Evolutionary conservation across 2,329 filamentous ascomycete species (phyloP).

Genomic region (Grosmannia clavigera): DNA sequence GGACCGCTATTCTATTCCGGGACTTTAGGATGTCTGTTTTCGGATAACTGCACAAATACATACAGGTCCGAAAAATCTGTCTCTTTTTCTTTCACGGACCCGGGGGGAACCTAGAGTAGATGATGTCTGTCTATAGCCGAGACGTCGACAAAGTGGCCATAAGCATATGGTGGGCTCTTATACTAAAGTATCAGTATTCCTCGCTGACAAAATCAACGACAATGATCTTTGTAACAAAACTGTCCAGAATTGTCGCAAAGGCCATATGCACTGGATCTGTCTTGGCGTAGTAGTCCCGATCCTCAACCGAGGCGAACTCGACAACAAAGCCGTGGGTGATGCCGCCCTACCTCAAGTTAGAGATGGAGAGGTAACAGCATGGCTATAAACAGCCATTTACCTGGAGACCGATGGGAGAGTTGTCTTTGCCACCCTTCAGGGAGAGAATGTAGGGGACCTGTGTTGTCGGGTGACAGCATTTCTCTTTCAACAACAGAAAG

Average conservation of each 20-base stretch:
- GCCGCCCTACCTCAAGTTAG: constrained; percentile 28
- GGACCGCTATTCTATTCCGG: no score
- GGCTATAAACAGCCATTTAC: constrained; percentile 24
- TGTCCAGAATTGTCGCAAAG: constrained; percentile 37
- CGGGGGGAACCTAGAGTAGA: no score
- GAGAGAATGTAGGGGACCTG: constrained; percentile 48
- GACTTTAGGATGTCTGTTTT: no score
- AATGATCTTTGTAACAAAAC: constrained; percentile 37
- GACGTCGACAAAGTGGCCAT: no score
- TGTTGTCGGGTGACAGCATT: constrained; percentile 49
- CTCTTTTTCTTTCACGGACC: no score
- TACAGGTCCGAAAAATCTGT: no score
- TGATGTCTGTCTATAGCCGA: no score
- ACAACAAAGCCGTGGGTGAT: constrained; percentile 59
- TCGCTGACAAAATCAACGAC: constrained; percentile 44
- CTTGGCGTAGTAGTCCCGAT: constrained; percentile 56
- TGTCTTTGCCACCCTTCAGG: constrained; percentile 46
- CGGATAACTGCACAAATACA: no score
- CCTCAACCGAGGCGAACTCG: constrained; percentile 50
- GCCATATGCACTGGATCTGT: constrained; percentile 50
- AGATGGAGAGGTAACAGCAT: neutral
- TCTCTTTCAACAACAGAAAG: constrained; percentile 38
- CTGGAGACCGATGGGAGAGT: constrained; percentile 46
- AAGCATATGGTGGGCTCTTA: no score
- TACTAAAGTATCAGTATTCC: neutral